phyloP scores from a whole-genome alignment of 805 yeast species.

The Cyberlindnera xylosilytica region DNA sequence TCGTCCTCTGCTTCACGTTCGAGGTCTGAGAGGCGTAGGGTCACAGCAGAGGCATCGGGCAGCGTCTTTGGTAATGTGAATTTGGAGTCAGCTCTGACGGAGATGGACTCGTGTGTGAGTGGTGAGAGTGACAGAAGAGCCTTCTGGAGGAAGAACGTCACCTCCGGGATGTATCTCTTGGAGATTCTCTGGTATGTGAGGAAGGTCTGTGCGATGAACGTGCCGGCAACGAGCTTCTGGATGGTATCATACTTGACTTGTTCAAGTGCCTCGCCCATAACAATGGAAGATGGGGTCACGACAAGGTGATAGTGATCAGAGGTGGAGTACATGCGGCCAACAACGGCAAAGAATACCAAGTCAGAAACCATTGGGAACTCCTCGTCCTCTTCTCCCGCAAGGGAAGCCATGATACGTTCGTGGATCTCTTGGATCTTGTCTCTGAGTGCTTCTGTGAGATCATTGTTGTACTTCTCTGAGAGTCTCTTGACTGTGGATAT shows the following conservation, averaged over 20 bases:
- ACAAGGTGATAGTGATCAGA: constrained; percentile 94
- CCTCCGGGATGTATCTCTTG: constrained; percentile 82
- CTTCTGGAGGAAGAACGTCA: constrained; percentile 54
- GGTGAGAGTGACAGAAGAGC: constrained; percentile 45
- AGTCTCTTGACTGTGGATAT: constrained; percentile 49
- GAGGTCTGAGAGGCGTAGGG: constrained; percentile 21
- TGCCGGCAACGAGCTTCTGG: constrained; percentile 51
- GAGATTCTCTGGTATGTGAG: constrained; percentile 75
- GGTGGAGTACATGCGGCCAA: constrained; percentile 83
- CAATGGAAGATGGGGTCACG: constrained; percentile 75
- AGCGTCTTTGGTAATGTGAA: constrained; percentile 21
- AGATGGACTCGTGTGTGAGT: constrained; percentile 14
- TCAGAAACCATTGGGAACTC: constrained; percentile 48
- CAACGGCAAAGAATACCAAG: constrained; percentile 60
- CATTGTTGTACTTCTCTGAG: constrained; percentile 62
- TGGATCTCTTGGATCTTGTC: constrained; percentile 53
- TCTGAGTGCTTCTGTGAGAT: constrained; percentile 62
- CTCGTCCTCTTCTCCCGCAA: constrained; percentile 27
- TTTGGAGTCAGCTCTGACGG: constrained; percentile 20
- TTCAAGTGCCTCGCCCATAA: constrained; percentile 69
- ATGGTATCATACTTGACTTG: constrained; percentile 41
- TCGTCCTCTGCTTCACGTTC: constrained; percentile 29
- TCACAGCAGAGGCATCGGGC: constrained; percentile 3
- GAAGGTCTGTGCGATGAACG: constrained; percentile 62
- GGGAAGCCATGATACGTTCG: constrained; percentile 38